Conservation (phyloP, 1,284 basidiomycete genomes). For the Puccinia horiana region DNA sequence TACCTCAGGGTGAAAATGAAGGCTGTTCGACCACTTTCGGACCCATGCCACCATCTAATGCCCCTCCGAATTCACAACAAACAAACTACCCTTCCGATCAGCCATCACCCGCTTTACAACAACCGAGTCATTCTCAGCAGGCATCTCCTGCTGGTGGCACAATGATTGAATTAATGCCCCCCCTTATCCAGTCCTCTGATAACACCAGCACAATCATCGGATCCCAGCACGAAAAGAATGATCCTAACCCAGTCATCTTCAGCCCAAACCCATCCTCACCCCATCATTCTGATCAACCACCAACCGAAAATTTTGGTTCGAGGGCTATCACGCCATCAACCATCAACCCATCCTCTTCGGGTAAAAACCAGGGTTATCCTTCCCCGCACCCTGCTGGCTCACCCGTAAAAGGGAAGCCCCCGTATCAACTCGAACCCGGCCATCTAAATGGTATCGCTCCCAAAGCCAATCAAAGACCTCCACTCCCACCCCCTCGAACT, state of each 20-base stretch:
- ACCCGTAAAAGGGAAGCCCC: slow-evolving; percentile 32
- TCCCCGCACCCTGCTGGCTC: slow-evolving; percentile 27
- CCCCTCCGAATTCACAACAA: neutral
- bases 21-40: neutral
- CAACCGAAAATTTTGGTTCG: neutral
- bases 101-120: neutral
- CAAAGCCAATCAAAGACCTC: slow-evolving; percentile 19
- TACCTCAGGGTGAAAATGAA: neutral
- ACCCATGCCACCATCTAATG: neutral
- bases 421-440: slow-evolving; percentile 4
- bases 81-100: slow-evolving; percentile 1
- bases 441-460: slow-evolving; percentile 1
- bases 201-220: neutral
- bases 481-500: neutral
- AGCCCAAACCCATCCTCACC: slow-evolving; percentile 16
- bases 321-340: slow-evolving; percentile 14
- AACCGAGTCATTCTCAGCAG: slow-evolving; percentile 1
- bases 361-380: neutral
- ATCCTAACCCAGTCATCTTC: neutral
- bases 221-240: neutral
- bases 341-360: slow-evolving; percentile 10
- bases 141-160: slow-evolving; percentile 25
- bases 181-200: slow-evolving; percentile 9
- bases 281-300: slow-evolving; percentile 2
- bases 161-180: slow-evolving; percentile 21